These are phyloP conservation scores for Aspergillus persii DNA, from an alignment of 2,329 filamentous ascomycete genomes.

Conservation along the genomic window DNA sequence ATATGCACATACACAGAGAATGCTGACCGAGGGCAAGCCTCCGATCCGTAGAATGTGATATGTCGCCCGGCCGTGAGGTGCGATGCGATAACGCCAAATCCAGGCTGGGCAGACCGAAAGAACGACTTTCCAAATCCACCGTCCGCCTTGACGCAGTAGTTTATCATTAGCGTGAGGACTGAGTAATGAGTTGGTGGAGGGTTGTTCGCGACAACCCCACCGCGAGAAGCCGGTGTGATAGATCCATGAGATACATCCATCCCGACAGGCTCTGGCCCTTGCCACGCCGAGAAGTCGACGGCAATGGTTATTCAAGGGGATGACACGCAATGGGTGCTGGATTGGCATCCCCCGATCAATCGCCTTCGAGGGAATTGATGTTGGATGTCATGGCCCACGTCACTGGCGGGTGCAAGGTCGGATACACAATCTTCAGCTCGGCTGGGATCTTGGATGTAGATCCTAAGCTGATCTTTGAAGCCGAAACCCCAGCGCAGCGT, in stretches of 20 bases:
- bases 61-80: slow-evolving; percentile 7
- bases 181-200: background rate
- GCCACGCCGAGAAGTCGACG: background rate
- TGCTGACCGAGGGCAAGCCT: slow-evolving; percentile 7
- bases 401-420: no score
- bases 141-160: background rate
- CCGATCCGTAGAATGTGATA: slow-evolving; percentile 17
- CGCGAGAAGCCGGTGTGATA: background rate
- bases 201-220: background rate
- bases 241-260: background rate
- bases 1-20: slow-evolving; percentile 1
- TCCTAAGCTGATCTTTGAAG: no score
- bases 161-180: background rate
- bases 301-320: background rate
- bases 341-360: no score
- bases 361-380: no score
- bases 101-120: background rate
- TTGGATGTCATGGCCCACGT: no score
- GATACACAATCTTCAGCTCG: no score
- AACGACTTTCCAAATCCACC: background rate
- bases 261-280: background rate
- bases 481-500: no score
- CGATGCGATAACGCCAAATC: background rate
- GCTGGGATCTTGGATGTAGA: no score
- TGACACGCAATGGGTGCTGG: no score